These are phyloP conservation scores for Sporothrix brunneoviolacea DNA, from an alignment of 2,329 filamentous ascomycete species.

Conservation along the genomic window DNA sequence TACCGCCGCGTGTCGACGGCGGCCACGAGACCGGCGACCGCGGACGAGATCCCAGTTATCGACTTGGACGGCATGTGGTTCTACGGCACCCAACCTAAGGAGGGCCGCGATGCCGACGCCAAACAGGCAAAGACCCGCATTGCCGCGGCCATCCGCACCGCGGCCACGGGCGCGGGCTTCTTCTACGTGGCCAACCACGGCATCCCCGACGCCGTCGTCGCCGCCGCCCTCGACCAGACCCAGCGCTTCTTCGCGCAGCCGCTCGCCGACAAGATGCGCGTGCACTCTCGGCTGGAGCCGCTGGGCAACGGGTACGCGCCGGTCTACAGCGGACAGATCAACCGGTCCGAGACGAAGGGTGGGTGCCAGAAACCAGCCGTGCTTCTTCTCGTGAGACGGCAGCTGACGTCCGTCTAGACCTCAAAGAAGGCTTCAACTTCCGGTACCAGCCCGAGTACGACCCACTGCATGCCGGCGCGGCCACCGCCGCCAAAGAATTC, in stretches of 20 bases:
- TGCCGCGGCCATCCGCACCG: slow-evolving; percentile 32
- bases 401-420: slow-evolving; percentile 7
- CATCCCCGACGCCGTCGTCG: slow-evolving; percentile 18
- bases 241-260: slow-evolving; percentile 20
- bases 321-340: slow-evolving; percentile 18
- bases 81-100: not conserved
- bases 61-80: slow-evolving; percentile 39
- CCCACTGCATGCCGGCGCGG: slow-evolving; percentile 11
- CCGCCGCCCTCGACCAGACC: slow-evolving; percentile 11
- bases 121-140: slow-evolving; percentile 22
- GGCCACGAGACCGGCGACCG: slow-evolving; percentile 30
- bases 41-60: slow-evolving; percentile 47
- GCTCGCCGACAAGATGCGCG: slow-evolving; percentile 19
- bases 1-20: slow-evolving; percentile 29
- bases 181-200: slow-evolving; percentile 22
- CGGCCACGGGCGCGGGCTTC: slow-evolving; percentile 20
- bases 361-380: not conserved
- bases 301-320: slow-evolving; percentile 20
- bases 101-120: slow-evolving; percentile 14
- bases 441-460: slow-evolving; percentile 21
- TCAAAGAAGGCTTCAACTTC: slow-evolving; percentile 22
- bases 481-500: not conserved
- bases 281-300: slow-evolving; percentile 12
- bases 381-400: not conserved
- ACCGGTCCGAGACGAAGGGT: slow-evolving; percentile 17